These are phyloP conservation scores for Phytophthora sansomeana DNA, from an alignment of 352 stramenopile genomes.

Conservation along the genomic window DNA sequence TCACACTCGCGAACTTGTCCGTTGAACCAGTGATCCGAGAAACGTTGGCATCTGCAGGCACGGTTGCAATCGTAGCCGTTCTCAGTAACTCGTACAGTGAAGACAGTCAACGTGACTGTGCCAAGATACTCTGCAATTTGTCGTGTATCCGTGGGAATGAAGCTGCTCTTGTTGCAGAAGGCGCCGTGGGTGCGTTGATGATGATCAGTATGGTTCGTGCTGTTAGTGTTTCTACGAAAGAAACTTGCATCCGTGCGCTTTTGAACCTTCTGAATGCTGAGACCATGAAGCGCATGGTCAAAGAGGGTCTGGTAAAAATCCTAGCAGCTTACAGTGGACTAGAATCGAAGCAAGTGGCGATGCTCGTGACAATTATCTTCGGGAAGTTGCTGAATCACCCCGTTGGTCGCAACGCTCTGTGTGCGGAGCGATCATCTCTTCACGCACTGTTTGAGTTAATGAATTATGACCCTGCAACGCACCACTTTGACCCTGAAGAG, in stretches of 20 bases:
- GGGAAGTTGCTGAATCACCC: slow-evolving; percentile 61
- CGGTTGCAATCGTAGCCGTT: slow-evolving; percentile 57
- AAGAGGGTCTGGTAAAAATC: slow-evolving; percentile 75
- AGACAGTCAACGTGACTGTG: slow-evolving; percentile 79
- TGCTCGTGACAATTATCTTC: slow-evolving; percentile 64
- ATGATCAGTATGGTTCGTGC: slow-evolving; percentile 86
- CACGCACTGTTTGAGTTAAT: slow-evolving; percentile 64
- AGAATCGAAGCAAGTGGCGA: slow-evolving; percentile 29
- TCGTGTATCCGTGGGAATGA: slow-evolving; percentile 65
- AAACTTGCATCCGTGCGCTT: slow-evolving; percentile 71
- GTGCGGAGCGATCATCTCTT: slow-evolving; percentile 51
- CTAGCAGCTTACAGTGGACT: slow-evolving; percentile 55
- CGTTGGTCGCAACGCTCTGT: slow-evolving; percentile 55
- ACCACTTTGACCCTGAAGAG: slow-evolving; percentile 13
- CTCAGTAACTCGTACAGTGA: slow-evolving; percentile 88
- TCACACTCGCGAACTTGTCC: slow-evolving; percentile 75
- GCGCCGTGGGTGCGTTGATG: slow-evolving; percentile 71
- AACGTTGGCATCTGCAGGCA: slow-evolving; percentile 55
- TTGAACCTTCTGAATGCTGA: slow-evolving; percentile 69
- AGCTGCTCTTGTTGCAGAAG: slow-evolving; percentile 57
- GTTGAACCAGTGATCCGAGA: slow-evolving; percentile 56
- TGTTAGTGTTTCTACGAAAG: slow-evolving; percentile 65
- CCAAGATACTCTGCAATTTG: slow-evolving; percentile 77
- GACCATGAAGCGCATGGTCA: slow-evolving; percentile 71
- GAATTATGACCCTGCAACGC: too few species aligned